Evolutionary conservation across 805 yeast genomes (phyloP).

Genomic region (Candida taoyuanica): DNA sequence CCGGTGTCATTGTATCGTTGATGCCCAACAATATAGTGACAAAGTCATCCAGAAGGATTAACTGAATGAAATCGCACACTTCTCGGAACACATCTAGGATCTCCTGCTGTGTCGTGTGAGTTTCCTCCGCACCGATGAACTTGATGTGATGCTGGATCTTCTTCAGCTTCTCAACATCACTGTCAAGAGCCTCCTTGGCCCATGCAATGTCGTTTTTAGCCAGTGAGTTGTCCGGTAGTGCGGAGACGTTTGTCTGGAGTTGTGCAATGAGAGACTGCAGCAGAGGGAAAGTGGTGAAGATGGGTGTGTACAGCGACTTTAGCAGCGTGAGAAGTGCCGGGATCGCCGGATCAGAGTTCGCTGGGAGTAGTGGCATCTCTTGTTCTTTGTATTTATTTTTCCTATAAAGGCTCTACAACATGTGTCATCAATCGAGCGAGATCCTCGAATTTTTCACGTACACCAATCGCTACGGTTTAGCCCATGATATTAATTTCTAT

Average conservation of each 20-base stretch:
- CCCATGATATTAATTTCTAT: no score
- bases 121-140: slow-evolving; percentile 20
- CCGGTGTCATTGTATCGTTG: slow-evolving; percentile 2
- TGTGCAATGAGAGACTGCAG: slow-evolving; percentile 10
- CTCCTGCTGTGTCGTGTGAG: slow-evolving; percentile 18
- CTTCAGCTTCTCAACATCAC: slow-evolving; percentile 12
- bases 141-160: slow-evolving; percentile 14
- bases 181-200: slow-evolving; percentile 14
- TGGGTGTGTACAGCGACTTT: slow-evolving; percentile 7
- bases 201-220: slow-evolving; percentile 18
- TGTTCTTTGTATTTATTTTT: no score
- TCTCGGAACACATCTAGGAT: slow-evolving; percentile 17
- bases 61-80: slow-evolving; percentile 15
- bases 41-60: slow-evolving; percentile 17
- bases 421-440: no score
- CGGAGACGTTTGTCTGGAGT: slow-evolving; percentile 1
- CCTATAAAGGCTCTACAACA: no score
- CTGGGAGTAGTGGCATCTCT: slow-evolving; percentile 17
- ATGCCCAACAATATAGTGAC: slow-evolving; percentile 13
- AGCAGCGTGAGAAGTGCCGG: slow-evolving; percentile 10
- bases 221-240: neutral
- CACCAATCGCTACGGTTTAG: neutral
- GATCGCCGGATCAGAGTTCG: slow-evolving; percentile 14
- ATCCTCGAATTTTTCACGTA: neutral
- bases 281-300: slow-evolving; percentile 13